Evolutionary conservation across 2,329 filamentous ascomycete genomes (phyloP).

Genomic region (Phialophora verrucosa): DNA sequence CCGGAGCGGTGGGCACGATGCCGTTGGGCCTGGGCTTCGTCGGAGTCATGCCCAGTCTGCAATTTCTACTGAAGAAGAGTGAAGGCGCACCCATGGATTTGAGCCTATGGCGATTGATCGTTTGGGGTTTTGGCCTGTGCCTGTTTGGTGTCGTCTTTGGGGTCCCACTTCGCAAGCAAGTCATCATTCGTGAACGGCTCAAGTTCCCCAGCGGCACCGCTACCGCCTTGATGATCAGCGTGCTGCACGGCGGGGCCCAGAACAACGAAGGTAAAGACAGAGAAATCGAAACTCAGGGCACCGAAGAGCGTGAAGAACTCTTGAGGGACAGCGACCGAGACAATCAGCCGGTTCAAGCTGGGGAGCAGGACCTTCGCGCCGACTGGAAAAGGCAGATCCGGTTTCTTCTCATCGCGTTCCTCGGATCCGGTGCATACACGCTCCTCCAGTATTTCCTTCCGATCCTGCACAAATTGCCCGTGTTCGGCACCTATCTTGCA

Average conservation of each 20-base stretch:
- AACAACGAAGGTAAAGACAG: conserved; percentile 47
- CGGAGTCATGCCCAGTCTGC: conserved; percentile 89
- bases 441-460: conserved; percentile 90
- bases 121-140: conserved; percentile 92
- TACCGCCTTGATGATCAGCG: conserved; percentile 88
- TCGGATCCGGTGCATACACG: conserved; percentile 67
- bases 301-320: conserved; percentile 43
- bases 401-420: conserved; percentile 65
- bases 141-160: conserved; percentile 98
- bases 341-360: conserved; percentile 47
- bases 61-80: conserved; percentile 76
- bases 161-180: conserved; percentile 85
- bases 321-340: conserved; percentile 46
- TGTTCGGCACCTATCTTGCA: conserved; percentile 78
- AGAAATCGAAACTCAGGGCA: conserved; percentile 37
- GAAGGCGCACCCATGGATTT: conserved; percentile 80
- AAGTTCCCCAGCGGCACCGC: conserved; percentile 96
- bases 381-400: conserved; percentile 69
- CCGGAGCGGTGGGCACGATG: conserved; percentile 95
- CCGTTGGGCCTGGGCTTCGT: conserved; percentile 94
- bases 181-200: conserved; percentile 89
- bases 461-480: conserved; percentile 78
- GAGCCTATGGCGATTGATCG: conserved; percentile 74
- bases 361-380: conserved; percentile 45
- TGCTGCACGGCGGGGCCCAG: conserved; percentile 72